Evolutionary conservation across 495 filamentous ascomycete species (phyloP).

Genomic region (Penicillium alfredii): DNA sequence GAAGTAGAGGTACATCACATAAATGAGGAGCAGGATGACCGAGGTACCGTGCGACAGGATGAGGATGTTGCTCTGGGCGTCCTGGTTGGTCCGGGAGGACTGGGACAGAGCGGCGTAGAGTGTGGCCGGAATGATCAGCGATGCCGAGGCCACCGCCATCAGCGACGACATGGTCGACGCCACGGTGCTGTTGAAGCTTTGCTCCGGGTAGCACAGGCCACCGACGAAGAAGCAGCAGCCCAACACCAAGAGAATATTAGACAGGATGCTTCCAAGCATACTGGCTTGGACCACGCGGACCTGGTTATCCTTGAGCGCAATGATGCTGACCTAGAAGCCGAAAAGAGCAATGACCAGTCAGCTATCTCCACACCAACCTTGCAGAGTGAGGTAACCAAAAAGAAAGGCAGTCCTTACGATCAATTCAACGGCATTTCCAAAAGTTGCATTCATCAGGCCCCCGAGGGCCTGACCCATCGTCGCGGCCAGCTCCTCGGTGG

Average conservation of each 20-base stretch:
- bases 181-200: conserved; percentile 77
- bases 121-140: conserved; percentile 85
- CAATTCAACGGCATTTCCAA: conserved; percentile 96
- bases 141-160: conserved; percentile 87
- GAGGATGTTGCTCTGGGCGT: conserved; percentile 54
- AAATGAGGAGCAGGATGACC: conserved; percentile 81
- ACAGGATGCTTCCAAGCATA: conserved; percentile 96
- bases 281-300: conserved; percentile 95
- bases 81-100: conserved; percentile 18
- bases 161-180: conserved; percentile 94
- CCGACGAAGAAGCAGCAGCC: conserved; percentile 96
- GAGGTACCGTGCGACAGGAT: conserved; percentile 84
- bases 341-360: conserved; percentile 9
- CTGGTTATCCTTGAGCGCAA: conserved; percentile 77
- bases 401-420: conserved; percentile 65
- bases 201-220: conserved; percentile 61
- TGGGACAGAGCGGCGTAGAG: conserved; percentile 55
- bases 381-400: too few relatives aligned
- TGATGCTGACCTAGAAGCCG: conserved; percentile 77
- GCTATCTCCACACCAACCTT: too few relatives aligned
- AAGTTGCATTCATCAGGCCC: conserved; percentile 90
- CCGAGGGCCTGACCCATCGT: conserved; percentile 86
- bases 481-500: conserved; percentile 84
- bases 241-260: conserved; percentile 89
- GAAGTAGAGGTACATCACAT: conserved; percentile 86